Conservation (phyloP, 2,329 filamentous ascomycete genomes). For the Cladosporium halotolerans region DNA sequence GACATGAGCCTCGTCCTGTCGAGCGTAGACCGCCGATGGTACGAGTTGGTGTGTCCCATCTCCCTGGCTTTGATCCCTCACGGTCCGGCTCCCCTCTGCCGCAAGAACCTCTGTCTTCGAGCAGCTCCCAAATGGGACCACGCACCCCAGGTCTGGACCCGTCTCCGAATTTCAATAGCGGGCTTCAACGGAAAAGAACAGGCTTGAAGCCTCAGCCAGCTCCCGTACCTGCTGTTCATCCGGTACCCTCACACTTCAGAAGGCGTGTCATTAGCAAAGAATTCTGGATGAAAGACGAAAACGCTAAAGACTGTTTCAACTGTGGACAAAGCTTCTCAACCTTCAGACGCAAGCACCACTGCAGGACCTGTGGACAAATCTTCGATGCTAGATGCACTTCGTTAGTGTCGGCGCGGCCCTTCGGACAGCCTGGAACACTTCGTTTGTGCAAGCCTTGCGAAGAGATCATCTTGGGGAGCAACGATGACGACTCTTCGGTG, state of each 20-base stretch:
- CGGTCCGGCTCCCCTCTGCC: constrained; percentile 34
- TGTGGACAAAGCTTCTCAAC: constrained; percentile 88
- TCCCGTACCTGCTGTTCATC: constrained; percentile 14
- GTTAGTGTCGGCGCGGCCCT: constrained; percentile 78
- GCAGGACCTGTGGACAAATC: constrained; percentile 92
- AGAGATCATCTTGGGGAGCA: constrained; percentile 80
- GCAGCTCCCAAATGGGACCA: constrained; percentile 14
- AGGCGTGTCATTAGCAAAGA: constrained; percentile 88
- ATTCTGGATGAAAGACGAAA: constrained; percentile 99
- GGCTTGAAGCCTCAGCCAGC: constrained; percentile 17
- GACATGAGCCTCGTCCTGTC: not conserved
- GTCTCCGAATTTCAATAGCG: constrained; percentile 25
- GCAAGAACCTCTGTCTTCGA: constrained; percentile 22
- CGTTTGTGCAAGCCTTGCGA: constrained; percentile 92
- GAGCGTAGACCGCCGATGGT: constrained; percentile 32
- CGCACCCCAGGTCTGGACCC: constrained; percentile 15
- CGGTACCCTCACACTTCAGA: constrained; percentile 57
- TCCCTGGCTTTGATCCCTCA: constrained; percentile 43
- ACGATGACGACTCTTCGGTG: constrained; percentile 87
- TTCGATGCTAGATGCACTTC: constrained; percentile 96
- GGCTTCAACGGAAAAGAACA: constrained; percentile 22
- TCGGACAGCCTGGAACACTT: constrained; percentile 77
- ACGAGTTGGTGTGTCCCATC: constrained; percentile 40
- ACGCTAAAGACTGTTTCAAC: constrained; percentile 92
- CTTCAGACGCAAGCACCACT: constrained; percentile 94